These are phyloP conservation scores for Trichomonascaceae sp. DNA, from an alignment of 1,139 yeast species.

Conservation along the genomic window DNA sequence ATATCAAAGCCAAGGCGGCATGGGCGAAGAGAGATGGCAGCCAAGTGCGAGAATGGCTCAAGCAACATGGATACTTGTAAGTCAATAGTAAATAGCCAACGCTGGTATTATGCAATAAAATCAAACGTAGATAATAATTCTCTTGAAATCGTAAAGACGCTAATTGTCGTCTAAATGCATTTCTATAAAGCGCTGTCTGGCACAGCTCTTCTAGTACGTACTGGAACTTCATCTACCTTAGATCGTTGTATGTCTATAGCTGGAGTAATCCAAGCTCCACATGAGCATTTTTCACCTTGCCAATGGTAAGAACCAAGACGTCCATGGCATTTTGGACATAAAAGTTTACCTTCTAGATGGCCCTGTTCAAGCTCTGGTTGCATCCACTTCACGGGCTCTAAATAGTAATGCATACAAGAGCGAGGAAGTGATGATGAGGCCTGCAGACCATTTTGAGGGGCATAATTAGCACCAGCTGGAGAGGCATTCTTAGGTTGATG, in stretches of 20 bases:
- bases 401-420: slow-evolving; percentile 83
- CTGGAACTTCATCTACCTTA: slow-evolving; percentile 62
- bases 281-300: slow-evolving; percentile 92
- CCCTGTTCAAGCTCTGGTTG: slow-evolving; percentile 58
- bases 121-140: too few species aligned
- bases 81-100: background rate
- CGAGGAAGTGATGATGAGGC: slow-evolving; percentile 45
- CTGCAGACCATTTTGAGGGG: slow-evolving; percentile 30
- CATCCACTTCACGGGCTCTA: slow-evolving; percentile 94
- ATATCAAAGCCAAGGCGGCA: slow-evolving; percentile 52
- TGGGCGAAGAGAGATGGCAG: slow-evolving; percentile 63
- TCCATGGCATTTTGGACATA: slow-evolving; percentile 78
- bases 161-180: background rate
- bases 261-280: slow-evolving; percentile 96
- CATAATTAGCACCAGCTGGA: slow-evolving; percentile 9
- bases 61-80: slow-evolving; percentile 14
- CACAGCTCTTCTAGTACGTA: background rate
- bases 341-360: slow-evolving; percentile 76
- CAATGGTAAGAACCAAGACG: slow-evolving; percentile 79
- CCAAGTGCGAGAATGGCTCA: slow-evolving; percentile 44
- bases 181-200: background rate
- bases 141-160: too few species aligned
- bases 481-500: slow-evolving; percentile 19
- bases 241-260: slow-evolving; percentile 78
- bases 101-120: too few species aligned